Base-by-base conservation (phyloP, 2,329 filamentous ascomycete genomes). In the Aureobasidium sp. region DNA sequence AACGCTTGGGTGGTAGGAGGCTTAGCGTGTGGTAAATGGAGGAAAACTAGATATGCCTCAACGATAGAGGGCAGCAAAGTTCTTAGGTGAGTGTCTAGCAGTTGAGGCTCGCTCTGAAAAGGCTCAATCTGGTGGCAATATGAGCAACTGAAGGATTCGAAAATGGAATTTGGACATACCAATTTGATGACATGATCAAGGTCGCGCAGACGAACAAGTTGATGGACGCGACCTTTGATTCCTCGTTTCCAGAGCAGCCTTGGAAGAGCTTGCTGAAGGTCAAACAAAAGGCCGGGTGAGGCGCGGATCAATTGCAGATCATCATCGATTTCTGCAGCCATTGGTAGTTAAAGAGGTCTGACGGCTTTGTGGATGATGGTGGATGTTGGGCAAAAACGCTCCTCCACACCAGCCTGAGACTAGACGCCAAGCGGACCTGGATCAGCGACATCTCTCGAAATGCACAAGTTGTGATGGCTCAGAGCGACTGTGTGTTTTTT, bases 61-160 rank as follows among this genome's bases (percentile, higher is more conserved):
- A 88, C 83, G 30, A 97, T 75, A 35, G 80, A 73, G 21, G 88
- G 85, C 45, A 97, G 75, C 68, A 94, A 83, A 58, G 72, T 78
- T 47, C 86, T 83, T 37, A 98, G 77, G 67, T 91, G 80, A 8
- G 88, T 81, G 70, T 98, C 93, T 22, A 98, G 79, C 34, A 97
- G 78, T 67, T 98, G 93, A 16, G 93, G 93, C 59, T 94, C 85
- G 74, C 96, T 90, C 75, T 97, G 91, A 61, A 97, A 98, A 2
- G 86, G 83, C 61, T 96, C 90, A 45, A 98, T 80, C 69, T 73
- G 39, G 54, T 27, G n/a, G 19, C 8, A 4, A 6, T 4, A 7
- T 56, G 22, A 56, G 35, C 19, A 22, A 27, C 14, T 1, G 10
- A 24, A 4, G 17, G 3, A 11, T 6, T 8, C 25, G 12, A 3